Base-by-base conservation (phyloP, 2,329 filamentous ascomycete genomes). In the Fusarium sp. region DNA sequence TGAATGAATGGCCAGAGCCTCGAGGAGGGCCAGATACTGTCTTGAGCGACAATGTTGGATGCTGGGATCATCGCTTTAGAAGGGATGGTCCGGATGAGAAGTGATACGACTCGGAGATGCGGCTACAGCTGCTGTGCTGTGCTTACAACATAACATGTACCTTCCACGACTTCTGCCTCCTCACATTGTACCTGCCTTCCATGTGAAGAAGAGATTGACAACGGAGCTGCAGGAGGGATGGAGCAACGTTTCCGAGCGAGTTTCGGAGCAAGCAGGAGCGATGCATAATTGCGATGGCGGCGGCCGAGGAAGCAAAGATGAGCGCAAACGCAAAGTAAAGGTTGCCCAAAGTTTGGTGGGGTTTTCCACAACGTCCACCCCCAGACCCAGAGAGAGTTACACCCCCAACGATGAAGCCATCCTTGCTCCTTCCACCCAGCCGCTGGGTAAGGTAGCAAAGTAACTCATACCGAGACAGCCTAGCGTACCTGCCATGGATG, bases 241-340 rank as follows among this genome's bases (percentile, higher is more conserved):
- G 71, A 62, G 62, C 40, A 68, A 66, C 59, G 44, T 64, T 58
- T 57, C 71, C 68, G 71, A 74, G 62, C 71, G 72, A 74, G 61
- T 44, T 70, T 74, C 72, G 72, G 72, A 74, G 56, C 62, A 66
- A 33, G 57, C 24, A 64, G 62, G 53, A 51, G 24, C 31, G 31
- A 46, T 16, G 31, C 22, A 42, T 16, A 44, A 44, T 59, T 44
- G 56, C 56, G 56, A 59, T 59, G 56, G 38, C 56, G 56, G 56
- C 56, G 36, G n/a, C 27, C 38, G 38, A 31, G 57, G 57, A 35
- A 22, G 27, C 24, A 60, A 46, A 72, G 62, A 64, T 65, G 65
- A 46, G 69, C 65, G 60, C 69, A 53, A 71, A 60, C 62, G 55
- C 42, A 46, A 70, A 70, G 70, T 49, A 69, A 65, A 68, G 33